Evolutionary conservation across 352 stramenopile genomes (phyloP), one percentile per base, ranked within the genome.

Genomic region (Phytophthora litchii): DNA sequence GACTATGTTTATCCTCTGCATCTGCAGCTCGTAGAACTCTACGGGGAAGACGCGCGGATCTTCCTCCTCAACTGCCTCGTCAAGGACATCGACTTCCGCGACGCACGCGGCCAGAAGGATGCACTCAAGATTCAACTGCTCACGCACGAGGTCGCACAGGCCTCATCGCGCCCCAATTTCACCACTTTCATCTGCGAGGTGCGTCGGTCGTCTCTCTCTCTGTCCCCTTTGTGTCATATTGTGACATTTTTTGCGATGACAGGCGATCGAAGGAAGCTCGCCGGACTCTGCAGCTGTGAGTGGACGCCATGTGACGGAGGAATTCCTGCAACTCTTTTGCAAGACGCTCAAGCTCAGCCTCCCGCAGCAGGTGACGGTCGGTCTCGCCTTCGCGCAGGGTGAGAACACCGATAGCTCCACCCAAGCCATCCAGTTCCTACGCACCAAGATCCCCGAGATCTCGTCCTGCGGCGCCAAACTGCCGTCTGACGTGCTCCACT

Each of bases 61-160:
- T 97, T 96, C 62, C 57, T 97, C 46, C 75, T 97, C 47, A 93
- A 94, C 72, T 96, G 87, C 60, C 75, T 97, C 36, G 88, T 97
- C 35, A 86, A 94, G 60, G 88, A 95, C 63, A 95, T 95, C 44
- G 86, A 96, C 64, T 96, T 97, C 64, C 86, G 88, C 25, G 86
- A 96, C 62, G 66, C 83, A 44, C 84, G 88, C 49, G 78, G 76
- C 54, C 83, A 93, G 60, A 94, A 94, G 64, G 88, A 96, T 67
- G 78, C 83, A 34, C 80, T 96, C 35, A 96, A 96, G 78, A 90
- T 96, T 51, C 83, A 96, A 61, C 56, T 97, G 52, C 83, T 97
- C 25, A 78, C 88, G 69, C 88, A 96, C 72, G 89, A 97, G 71
- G 79, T 97, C 57, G 83, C 86, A 19, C 89, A 96, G 70, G 89